Conservation (phyloP, 805 yeast species). For the Hemisphaericaspora nanyangensis region DNA sequence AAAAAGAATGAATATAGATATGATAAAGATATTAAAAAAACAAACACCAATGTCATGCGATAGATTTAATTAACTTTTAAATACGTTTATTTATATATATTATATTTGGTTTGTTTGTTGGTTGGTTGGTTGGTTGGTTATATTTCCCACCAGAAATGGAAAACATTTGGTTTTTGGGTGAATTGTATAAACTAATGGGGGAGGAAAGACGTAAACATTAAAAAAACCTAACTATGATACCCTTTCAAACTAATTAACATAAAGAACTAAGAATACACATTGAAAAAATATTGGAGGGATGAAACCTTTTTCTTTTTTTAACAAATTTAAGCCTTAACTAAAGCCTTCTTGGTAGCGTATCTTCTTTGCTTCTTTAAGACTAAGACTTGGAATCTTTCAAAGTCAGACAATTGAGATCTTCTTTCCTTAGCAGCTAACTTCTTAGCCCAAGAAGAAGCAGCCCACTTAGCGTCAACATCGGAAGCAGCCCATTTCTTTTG, state of each 20-base stretch:
- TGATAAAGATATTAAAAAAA: background rate
- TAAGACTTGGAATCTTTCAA: slow-evolving; percentile 99
- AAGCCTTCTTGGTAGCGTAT: slow-evolving; percentile 91
- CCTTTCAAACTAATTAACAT: slow-evolving; percentile 23
- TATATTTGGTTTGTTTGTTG: background rate
- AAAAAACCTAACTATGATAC: slow-evolving; percentile 25
- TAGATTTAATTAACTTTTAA: too few relatives aligned
- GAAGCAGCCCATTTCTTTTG: slow-evolving; percentile 92
- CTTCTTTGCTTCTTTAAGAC: slow-evolving; percentile 97
- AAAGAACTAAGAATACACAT: slow-evolving; percentile 14
- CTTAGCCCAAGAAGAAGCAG: slow-evolving; percentile 94
- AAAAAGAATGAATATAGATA: slow-evolving; percentile 2
- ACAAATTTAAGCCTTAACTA: slow-evolving; percentile 79
- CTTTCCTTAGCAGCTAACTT: slow-evolving; percentile 93
- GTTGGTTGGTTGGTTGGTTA: too few relatives aligned
- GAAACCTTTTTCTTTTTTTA: background rate
- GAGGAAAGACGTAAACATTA: slow-evolving; percentile 14
- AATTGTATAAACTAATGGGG: too few relatives aligned
- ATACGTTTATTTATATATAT: background rate
- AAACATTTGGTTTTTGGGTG: too few relatives aligned
- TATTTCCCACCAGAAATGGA: too few relatives aligned
- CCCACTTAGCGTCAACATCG: slow-evolving; percentile 87
- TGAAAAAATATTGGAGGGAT: background rate
- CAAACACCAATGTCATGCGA: too few relatives aligned
- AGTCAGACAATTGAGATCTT: slow-evolving; percentile 91